These are phyloP conservation scores for Globisporangium orthogonon DNA, from an alignment of 352 stramenopile species.

Conservation along the genomic window DNA sequence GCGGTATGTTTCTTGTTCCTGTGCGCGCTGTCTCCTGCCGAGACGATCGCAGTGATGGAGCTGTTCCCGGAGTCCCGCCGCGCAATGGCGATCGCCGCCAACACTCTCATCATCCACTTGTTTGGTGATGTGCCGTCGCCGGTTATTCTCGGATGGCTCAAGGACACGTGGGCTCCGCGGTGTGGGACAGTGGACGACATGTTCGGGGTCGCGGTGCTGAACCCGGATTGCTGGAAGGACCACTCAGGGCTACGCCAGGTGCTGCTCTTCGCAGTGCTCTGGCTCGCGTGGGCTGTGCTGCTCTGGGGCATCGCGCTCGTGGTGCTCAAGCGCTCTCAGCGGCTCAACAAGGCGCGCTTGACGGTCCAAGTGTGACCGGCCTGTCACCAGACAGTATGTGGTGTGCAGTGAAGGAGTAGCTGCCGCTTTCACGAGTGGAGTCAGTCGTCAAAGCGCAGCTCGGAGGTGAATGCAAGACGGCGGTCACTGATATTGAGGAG, in stretches of 20 bases:
- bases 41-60: conserved; percentile 87
- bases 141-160: conserved; percentile 89
- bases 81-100: conserved; percentile 88
- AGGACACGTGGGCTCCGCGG: conserved; percentile 88
- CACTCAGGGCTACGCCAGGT: conserved; percentile 52
- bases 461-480: not conserved
- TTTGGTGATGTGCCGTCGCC: conserved; percentile 93
- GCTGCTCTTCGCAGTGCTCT: conserved; percentile 71
- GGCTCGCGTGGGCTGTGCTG: conserved; percentile 64
- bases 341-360: not conserved
- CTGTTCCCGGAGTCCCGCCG: conserved; percentile 83
- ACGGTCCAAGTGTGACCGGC: not conserved
- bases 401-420: not conserved
- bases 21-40: conserved; percentile 64
- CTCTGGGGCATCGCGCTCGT: conserved; percentile 52
- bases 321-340: conserved; percentile 14
- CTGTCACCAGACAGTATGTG: not conserved
- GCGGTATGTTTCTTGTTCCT: conserved; percentile 67
- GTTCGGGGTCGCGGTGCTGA: conserved; percentile 47
- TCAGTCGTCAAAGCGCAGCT: not conserved
- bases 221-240: conserved; percentile 59
- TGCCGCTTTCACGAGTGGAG: not conserved
- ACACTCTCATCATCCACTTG: conserved; percentile 89
- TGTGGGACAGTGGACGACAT: conserved; percentile 68
- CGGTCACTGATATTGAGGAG: not conserved